These are phyloP conservation scores for Penicillium salamii DNA, from an alignment of 495 filamentous ascomycete genomes.

Conservation along the genomic window DNA sequence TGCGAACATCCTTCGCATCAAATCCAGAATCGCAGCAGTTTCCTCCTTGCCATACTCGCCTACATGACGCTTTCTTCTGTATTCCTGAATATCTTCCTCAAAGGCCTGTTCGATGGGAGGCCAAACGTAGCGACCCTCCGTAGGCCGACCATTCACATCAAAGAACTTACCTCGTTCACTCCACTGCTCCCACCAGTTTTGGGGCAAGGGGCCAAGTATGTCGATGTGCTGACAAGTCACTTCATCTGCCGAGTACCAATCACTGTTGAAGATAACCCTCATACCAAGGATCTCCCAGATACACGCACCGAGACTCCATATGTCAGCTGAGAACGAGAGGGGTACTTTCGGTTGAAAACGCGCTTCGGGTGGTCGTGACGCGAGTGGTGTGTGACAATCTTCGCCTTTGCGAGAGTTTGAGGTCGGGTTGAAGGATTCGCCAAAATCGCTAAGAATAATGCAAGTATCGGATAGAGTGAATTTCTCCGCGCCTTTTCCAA, in stretches of 20 bases:
- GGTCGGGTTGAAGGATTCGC: constrained; percentile 29
- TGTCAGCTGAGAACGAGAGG: constrained; percentile 30
- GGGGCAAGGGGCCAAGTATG: constrained; percentile 30
- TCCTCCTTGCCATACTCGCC: constrained; percentile 18
- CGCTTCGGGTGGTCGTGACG: constrained; percentile 32
- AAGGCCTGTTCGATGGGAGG: constrained; percentile 26
- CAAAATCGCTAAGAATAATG: constrained; percentile 32
- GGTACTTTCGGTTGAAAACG: constrained; percentile 24
- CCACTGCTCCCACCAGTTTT: constrained; percentile 31
- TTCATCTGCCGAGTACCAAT: constrained; percentile 17
- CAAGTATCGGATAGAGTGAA: constrained; percentile 25
- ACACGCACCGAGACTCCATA: constrained; percentile 34
- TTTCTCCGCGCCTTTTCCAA: constrained; percentile 29
- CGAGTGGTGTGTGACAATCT: constrained; percentile 31
- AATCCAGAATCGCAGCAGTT: constrained; percentile 25
- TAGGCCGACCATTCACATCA: constrained; percentile 21
- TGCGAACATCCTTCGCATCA: constrained; percentile 29
- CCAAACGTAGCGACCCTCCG: constrained; percentile 19
- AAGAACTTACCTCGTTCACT: constrained; percentile 24
- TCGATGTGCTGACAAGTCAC: constrained; percentile 29
- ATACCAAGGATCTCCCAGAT: constrained; percentile 40
- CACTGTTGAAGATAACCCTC: constrained; percentile 30
- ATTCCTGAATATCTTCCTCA: constrained; percentile 28
- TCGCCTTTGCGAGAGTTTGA: constrained; percentile 19
- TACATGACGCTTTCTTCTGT: constrained; percentile 14